These are phyloP conservation scores for Mycosarcoma mackinlayi DNA, from an alignment of 1,284 basidiomycete species.

Conservation along the genomic window DNA sequence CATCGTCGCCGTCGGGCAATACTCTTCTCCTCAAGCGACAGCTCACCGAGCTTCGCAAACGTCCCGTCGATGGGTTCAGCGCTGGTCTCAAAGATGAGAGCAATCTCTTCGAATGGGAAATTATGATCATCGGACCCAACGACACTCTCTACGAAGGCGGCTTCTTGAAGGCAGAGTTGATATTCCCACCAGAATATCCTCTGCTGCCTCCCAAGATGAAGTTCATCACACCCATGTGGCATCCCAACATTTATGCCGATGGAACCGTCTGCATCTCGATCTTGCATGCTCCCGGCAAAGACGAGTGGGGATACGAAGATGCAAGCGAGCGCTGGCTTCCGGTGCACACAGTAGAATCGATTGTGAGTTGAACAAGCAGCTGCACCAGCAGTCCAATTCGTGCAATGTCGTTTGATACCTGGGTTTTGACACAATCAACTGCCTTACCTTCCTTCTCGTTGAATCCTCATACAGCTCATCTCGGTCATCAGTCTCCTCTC, in stretches of 20 bases:
- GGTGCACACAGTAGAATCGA: slow-evolving; percentile 95
- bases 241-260: slow-evolving; percentile 91
- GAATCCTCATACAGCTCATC: slow-evolving; percentile 76
- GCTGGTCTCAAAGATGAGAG: slow-evolving; percentile 68
- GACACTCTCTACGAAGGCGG: slow-evolving; percentile 68
- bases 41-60: slow-evolving; percentile 65
- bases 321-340: slow-evolving; percentile 98
- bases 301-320: slow-evolving; percentile 98
- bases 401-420: too few relatives aligned
- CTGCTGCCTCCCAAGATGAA: slow-evolving; percentile 93
- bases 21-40: slow-evolving; percentile 66
- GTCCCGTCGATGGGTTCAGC: slow-evolving; percentile 68
- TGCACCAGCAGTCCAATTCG: too few relatives aligned
- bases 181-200: slow-evolving; percentile 75
- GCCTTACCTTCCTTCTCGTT: background rate
- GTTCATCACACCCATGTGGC: slow-evolving; percentile 97
- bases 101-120: slow-evolving; percentile 68
- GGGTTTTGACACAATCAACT: too few relatives aligned
- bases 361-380: slow-evolving; percentile 75
- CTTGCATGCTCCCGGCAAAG: slow-evolving; percentile 95
- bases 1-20: slow-evolving; percentile 61
- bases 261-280: slow-evolving; percentile 96
- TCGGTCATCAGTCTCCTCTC: slow-evolving; percentile 96
- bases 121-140: slow-evolving; percentile 68
- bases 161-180: slow-evolving; percentile 65